A percentile compares a stretch with the other conserved stretches of the same genome.
Evolutionary conservation across 129 eudicot species (phyloP).

Genomic region (Flaveria trinervia): DNA sequence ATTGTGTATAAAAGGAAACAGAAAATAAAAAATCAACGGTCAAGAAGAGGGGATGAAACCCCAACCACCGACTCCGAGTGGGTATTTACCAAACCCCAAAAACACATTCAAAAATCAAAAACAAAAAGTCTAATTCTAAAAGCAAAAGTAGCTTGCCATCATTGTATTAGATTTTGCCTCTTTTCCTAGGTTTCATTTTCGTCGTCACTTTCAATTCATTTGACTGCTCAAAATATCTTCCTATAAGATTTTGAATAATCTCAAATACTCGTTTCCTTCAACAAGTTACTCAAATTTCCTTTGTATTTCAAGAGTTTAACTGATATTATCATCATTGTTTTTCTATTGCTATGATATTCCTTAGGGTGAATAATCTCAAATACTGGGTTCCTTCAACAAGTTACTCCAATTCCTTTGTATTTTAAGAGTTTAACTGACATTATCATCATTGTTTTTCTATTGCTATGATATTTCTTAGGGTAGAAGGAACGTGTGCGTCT

Average conservation of each 20-base stretch:
- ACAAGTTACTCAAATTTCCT: background rate
- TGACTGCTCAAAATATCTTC: constrained; percentile 16
- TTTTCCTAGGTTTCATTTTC: constrained; percentile 9
- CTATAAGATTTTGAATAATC: constrained; percentile 19
- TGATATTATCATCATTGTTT: too few relatives aligned
- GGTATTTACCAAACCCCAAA: constrained; percentile 41
- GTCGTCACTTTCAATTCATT: constrained; percentile 6
- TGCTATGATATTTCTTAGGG: too few relatives aligned
- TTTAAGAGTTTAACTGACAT: too few relatives aligned
- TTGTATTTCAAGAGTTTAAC: too few relatives aligned
- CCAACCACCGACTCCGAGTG: constrained; percentile 37
- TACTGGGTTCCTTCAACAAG: constrained; percentile 20
- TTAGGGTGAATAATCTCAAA: background rate
- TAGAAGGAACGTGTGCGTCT: too few relatives aligned
- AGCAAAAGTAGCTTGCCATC: constrained; percentile 7
- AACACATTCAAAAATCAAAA: background rate
- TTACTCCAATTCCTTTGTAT: too few relatives aligned
- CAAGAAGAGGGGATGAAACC: constrained; percentile 39
- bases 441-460: too few relatives aligned
- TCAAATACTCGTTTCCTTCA: background rate
- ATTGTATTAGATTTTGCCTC: constrained; percentile 6
- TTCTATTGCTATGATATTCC: too few relatives aligned
- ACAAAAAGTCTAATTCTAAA: constrained; percentile 27
- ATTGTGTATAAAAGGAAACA: background rate
- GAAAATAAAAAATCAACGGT: constrained; percentile 4